phyloP scores from a whole-genome alignment of 2,329 filamentous ascomycete genomes.

The Trichoderma sp. region DNA sequence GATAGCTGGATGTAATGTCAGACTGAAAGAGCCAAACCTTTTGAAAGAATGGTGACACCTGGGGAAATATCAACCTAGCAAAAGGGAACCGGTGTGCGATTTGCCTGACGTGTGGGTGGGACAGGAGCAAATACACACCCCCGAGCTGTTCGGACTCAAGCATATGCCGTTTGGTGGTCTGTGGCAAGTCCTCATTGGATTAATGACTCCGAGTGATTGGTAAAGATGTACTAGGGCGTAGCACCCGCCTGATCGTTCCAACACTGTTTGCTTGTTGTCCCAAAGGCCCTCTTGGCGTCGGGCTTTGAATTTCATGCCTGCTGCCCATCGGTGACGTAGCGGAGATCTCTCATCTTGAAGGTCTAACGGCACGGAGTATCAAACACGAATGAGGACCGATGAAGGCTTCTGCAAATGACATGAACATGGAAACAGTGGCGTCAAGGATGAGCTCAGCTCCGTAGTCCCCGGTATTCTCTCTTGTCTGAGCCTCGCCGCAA shows the following conservation, averaged over 20 bases:
- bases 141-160: conserved; percentile 9
- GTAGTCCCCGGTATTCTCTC: background rate
- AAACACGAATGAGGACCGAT: background rate
- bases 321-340: conserved; percentile 18
- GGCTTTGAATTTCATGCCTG: conserved; percentile 12
- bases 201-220: conserved; percentile 19
- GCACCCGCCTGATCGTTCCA: background rate
- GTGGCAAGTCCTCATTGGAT: conserved; percentile 19
- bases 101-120: conserved; percentile 20
- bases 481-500: conserved; percentile 4
- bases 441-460: background rate
- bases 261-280: conserved; percentile 11
- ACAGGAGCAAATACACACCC: conserved; percentile 15
- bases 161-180: conserved; percentile 18
- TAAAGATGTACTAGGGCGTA: conserved; percentile 13
- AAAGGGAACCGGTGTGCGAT: conserved; percentile 19
- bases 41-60: conserved; percentile 11
- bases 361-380: background rate
- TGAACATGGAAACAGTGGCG: conserved; percentile 6
- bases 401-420: background rate
- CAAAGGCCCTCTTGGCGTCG: conserved; percentile 9
- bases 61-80: conserved; percentile 3
- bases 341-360: background rate
- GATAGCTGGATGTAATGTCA: conserved; percentile 9
- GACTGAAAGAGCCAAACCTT: conserved; percentile 9